These are phyloP conservation scores for Oryza meyeriana DNA, from an alignment of 176 grass and related monocot species.

Conservation along the genomic window DNA sequence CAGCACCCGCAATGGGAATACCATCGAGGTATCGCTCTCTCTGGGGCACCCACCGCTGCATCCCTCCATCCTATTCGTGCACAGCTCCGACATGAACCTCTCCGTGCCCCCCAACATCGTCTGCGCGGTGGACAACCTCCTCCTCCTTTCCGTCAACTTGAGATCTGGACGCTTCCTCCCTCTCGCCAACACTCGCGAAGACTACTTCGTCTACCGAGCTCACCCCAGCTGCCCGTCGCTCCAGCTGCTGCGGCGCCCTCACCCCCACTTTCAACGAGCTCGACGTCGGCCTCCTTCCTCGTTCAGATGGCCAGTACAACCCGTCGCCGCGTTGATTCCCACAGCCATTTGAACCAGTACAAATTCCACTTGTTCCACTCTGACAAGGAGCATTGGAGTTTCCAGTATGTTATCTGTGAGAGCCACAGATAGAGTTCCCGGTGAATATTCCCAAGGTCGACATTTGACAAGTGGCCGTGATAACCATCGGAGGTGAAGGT, in stretches of 20 bases:
- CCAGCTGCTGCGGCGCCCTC: background rate
- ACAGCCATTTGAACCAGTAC: rapidly evolving
- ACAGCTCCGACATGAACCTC: background rate
- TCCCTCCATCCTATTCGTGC: background rate
- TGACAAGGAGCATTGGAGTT: background rate
- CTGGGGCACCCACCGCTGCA: background rate
- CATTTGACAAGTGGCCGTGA: background rate
- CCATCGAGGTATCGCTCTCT: background rate
- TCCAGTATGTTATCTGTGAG: background rate
- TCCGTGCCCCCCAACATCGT: background rate
- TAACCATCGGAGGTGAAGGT: background rate
- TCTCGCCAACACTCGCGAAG: background rate
- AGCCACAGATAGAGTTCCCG: background rate
- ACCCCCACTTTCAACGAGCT: background rate
- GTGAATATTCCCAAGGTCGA: background rate
- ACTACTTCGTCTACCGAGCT: slow-evolving; percentile 16
- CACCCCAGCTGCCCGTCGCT: background rate
- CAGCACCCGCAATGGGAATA: background rate
- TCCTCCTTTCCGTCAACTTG: slow-evolving; percentile 2
- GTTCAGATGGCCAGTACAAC: background rate
- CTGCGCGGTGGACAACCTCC: background rate
- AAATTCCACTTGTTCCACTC: background rate
- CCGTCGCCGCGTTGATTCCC: background rate
- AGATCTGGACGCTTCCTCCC: rapidly evolving
- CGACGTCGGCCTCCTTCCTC: background rate